Base-by-base conservation (phyloP, 176 grass and related monocot species). In the Luzula sylvatica region DNA sequence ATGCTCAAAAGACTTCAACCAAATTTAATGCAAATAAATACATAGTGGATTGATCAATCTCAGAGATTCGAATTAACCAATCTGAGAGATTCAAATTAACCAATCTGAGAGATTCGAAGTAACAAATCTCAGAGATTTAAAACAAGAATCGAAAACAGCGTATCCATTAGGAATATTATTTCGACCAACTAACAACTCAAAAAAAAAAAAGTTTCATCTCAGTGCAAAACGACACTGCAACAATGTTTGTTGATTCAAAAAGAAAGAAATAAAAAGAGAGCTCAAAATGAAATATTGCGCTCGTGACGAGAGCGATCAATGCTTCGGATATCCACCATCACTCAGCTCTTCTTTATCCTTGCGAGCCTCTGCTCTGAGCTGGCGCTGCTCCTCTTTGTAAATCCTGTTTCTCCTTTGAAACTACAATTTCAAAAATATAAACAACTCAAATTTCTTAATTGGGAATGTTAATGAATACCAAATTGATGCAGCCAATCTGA, bases 351-450 rank as follows among this genome's bases (percentile, higher is more conserved):
- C 90, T 70, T 82, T 83, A 21, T 81, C 83, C 57, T 79, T 95
- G 43, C 58, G 50, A 41, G 56, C 63, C 23, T 73, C 81, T 38
- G 73, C 84, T 69, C 84, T 71, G 39, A 89, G 75, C 72, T 96
- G 84, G 26, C 90, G 90, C 27, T 96, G 84, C 64, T 96, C 84
- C 74, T 96, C 90, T 71, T 96, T 96, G 74, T 96, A 96, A 43
- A 96, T 75, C 53, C 77, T 82, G 77, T 96, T 96, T 71, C 90
- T 89, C 52, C 90, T 77, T 71, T 95, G 80, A 53, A 95, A 95
- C 90, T 95, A 80, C 17, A 59, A 68, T 8, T 49, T 58, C 13
- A 70, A 1, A 41, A 50, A 9, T 27, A 63, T 27, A 46, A 32
- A 63, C 8, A 63, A 63, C 12, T 16, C 17, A 35, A 35, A 1